Percentiles rank a stretch among this genome's conserved stretches.
These are phyloP conservation scores for Psilocybe cyanescens DNA, from an alignment of 768 basidiomycete genomes.

Conservation along the genomic window DNA sequence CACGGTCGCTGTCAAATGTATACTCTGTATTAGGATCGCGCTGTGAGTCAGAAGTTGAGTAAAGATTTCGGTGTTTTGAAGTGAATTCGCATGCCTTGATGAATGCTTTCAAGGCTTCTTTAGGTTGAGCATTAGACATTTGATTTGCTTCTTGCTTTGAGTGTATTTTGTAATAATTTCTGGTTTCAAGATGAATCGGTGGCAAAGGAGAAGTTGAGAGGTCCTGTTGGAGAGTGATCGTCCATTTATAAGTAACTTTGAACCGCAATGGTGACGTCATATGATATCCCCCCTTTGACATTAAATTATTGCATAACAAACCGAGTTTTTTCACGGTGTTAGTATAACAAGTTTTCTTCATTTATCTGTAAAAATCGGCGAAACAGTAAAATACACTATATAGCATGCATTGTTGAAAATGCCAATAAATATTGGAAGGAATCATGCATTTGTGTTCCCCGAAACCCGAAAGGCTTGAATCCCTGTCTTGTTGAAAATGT, in stretches of 20 bases:
- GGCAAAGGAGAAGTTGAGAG: background rate
- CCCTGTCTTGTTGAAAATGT: background rate
- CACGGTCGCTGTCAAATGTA: constrained; percentile 66
- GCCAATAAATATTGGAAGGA: background rate
- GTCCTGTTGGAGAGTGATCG: background rate
- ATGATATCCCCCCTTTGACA: background rate
- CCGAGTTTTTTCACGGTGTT: too few species aligned
- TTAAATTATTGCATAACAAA: too few species aligned
- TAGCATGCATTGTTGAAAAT: constrained; percentile 17
- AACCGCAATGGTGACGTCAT: constrained; percentile 10
- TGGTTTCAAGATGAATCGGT: background rate
- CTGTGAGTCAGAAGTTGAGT: constrained; percentile 28
- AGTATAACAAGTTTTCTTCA: background rate
- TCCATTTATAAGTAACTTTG: background rate
- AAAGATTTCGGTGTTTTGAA: background rate
- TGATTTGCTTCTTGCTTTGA: background rate
- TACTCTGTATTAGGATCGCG: constrained; percentile 53
- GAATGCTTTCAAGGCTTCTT: constrained; percentile 43
- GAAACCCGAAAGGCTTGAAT: background rate
- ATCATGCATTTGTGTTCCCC: background rate
- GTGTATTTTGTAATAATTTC: background rate
- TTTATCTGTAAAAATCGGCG: background rate
- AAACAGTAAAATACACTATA: background rate
- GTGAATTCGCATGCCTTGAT: constrained; percentile 36
- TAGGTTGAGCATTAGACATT: constrained; percentile 22